A percentile compares a stretch with the other conserved stretches of the same genome.
Conservation (phyloP, 108 stramenopile genomes). For the Skeletonema tropicum region DNA sequence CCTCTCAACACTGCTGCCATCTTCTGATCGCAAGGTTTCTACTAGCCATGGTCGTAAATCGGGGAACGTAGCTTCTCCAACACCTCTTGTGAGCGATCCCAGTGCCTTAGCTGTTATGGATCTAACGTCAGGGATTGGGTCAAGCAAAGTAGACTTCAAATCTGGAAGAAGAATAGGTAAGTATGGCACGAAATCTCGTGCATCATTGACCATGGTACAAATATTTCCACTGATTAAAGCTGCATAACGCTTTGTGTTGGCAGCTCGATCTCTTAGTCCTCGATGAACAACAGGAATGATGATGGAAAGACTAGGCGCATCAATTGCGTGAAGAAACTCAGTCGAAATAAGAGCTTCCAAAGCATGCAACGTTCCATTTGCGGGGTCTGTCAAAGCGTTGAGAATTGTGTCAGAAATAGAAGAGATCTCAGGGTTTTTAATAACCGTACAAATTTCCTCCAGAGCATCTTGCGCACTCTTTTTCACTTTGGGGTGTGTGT, state of each 20-base stretch:
- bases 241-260: conserved; percentile 94
- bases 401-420: conserved; percentile 77
- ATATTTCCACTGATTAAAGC: conserved; percentile 98
- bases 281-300: conserved; percentile 97
- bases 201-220: conserved; percentile 95
- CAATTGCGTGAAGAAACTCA: conserved; percentile 97
- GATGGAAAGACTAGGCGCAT: conserved; percentile 97
- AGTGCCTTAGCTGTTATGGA: conserved; percentile 92
- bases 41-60: conserved; percentile 96
- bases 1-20: conserved; percentile 89
- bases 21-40: conserved; percentile 79
- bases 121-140: conserved; percentile 96
- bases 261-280: conserved; percentile 92
- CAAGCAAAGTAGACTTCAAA: conserved; percentile 87
- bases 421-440: conserved; percentile 96
- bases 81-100: conserved; percentile 90
- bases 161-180: conserved; percentile 91
- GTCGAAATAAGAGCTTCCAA: conserved; percentile 88
- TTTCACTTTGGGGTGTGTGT: conserved; percentile 98
- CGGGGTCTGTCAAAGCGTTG: conserved; percentile 93
- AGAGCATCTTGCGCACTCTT: conserved; percentile 90
- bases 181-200: conserved; percentile 95
- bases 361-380: conserved; percentile 69
- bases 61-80: conserved; percentile 90
- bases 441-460: conserved; percentile 94